phyloP scores from a whole-genome alignment of 208 protist species.

The Trypanosoma boissoni region DNA sequence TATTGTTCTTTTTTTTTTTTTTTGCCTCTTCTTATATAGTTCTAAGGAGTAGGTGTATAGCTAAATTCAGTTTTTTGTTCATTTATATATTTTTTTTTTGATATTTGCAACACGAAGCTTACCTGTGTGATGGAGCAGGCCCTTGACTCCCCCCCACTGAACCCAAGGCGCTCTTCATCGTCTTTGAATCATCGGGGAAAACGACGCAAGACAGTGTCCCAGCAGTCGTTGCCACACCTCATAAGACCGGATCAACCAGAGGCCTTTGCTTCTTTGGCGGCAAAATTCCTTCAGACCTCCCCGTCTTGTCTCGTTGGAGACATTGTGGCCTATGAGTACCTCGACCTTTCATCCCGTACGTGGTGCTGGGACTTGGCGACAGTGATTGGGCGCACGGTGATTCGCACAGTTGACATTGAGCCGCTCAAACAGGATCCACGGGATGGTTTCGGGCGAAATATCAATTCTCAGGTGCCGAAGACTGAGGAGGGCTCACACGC shows the following conservation, averaged over 20 bases:
- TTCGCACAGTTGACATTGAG: not conserved
- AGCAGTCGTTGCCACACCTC: no score
- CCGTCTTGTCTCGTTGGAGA: constrained; percentile 19
- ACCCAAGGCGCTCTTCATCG: no score
- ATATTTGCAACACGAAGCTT: no score
- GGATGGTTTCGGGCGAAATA: not conserved
- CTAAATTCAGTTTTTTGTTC: no score
- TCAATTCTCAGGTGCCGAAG: not conserved
- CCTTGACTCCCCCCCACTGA: no score
- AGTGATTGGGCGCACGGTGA: not conserved
- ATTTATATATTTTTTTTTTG: no score
- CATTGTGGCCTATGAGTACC: constrained; percentile 48
- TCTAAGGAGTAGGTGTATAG: no score
- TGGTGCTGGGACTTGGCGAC: constrained; percentile 30
- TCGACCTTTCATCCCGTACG: constrained; percentile 12
- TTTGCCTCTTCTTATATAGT: no score
- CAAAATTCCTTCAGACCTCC: not conserved
- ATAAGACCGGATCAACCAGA: not conserved
- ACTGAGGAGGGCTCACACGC: constrained; percentile 10
- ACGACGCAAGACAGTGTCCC: no score
- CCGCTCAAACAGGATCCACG: not conserved
- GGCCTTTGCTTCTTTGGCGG: not conserved
- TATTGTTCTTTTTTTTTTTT: no score
- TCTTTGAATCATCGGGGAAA: no score
- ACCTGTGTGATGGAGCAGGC: no score